Evolutionary conservation across 2,329 filamentous ascomycete species (phyloP), one percentile per base, ranked within the genome.

Genomic region (Pseudogymnoascus sp.): DNA sequence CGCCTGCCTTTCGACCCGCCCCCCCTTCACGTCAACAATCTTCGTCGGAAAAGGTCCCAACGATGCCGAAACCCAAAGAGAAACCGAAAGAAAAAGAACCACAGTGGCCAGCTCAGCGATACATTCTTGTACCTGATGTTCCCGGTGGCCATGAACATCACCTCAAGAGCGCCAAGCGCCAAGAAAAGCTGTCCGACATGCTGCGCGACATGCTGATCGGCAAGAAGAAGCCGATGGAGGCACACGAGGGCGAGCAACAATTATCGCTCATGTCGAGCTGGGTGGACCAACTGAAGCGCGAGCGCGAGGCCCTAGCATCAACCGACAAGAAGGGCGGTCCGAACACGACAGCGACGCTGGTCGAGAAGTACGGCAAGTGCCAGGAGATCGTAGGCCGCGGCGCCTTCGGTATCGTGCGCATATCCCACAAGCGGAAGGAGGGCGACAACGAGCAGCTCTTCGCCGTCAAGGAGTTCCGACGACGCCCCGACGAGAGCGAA

Each of bases 361-460:
- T 94, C 1, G 91, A 97, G 72, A 97, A 97, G 74, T 99, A 99
- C 73, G 94, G 94, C 69, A 97, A 97, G 77, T 97, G 94, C 73
- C 93, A 97, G 73, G 94, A 99, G 75, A 87, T 99, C 35, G 91
- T 99, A 23, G 94, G 94, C 19, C 91, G 93, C 38, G 94, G 94
- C 65, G 94, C 94, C 42, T 99, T 99, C 75, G 94, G 94, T 63
- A 96, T 99, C 66, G 94, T 99, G 67, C 86, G 94, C 65, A 96
- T 97, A 75, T 96, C 93, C 14, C 94, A 97, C 83, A 99, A 99
- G 78, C 88, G 91, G 65, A 83, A 95, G 64, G 89, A 91, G 12
- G 89, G 91, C 69, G 82, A 81, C 30, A 87, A 84, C 69, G 94
- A 97, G 77, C 92, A 95, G 77, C 82, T 99, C 8, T 99, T 94